Conservation (phyloP, 2,329 filamentous ascomycete genomes). For the Cercospora sp. region DNA sequence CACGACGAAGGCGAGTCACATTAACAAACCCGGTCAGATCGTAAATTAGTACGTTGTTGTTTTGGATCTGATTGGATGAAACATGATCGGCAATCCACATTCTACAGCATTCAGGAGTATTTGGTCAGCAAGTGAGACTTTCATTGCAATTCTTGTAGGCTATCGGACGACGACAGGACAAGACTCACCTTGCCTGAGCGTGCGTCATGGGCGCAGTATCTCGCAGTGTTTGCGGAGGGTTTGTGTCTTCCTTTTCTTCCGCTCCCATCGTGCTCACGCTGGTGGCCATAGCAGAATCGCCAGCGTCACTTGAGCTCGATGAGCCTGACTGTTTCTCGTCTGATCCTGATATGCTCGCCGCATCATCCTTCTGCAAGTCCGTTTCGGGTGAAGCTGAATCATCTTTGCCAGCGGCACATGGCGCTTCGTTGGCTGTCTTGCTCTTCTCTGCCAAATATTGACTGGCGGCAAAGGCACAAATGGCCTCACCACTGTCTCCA, state of each 20-base stretch:
- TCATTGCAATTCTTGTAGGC: neutral
- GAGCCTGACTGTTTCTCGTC: neutral
- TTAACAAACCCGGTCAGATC: conserved; percentile 19
- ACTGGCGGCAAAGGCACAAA: conserved; percentile 21
- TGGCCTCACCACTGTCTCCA: conserved; percentile 18
- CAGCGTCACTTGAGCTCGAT: conserved; percentile 13
- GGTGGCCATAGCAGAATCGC: conserved; percentile 12
- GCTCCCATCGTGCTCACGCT: conserved; percentile 17
- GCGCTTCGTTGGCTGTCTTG: conserved; percentile 4
- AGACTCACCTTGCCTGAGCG: conserved; percentile 28
- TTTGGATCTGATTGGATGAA: conserved; percentile 17
- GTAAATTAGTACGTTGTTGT: conserved; percentile 23
- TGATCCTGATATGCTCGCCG: conserved; percentile 3
- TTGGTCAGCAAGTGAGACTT: conserved; percentile 10
- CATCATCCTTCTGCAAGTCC: neutral
- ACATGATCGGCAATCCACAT: conserved; percentile 23
- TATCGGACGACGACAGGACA: conserved; percentile 16
- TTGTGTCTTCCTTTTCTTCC: conserved; percentile 6
- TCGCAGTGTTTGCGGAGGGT: conserved; percentile 9
- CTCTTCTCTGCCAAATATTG: conserved; percentile 22
- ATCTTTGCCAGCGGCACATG: neutral
- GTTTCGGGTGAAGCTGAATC: neutral
- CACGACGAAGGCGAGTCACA: conserved; percentile 21
- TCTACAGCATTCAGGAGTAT: conserved; percentile 11
- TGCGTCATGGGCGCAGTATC: conserved; percentile 22